Conservation (phyloP, 148 eudicot genomes). For the Dianthus caryophyllus region DNA sequence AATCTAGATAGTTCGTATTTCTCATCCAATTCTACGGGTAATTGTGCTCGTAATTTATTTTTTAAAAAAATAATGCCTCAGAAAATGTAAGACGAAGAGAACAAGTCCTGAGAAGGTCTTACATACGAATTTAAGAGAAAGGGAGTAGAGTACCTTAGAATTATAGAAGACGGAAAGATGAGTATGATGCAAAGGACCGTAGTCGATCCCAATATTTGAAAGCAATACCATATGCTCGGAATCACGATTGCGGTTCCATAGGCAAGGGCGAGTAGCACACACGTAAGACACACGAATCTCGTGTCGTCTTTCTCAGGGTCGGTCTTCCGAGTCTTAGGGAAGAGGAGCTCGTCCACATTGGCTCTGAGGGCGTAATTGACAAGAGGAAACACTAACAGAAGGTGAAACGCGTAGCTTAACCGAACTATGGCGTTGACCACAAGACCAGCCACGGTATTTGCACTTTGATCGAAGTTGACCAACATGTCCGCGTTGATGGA, state of each 20-base stretch:
- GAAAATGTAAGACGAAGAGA: too few relatives aligned
- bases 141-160: constrained; percentile 52
- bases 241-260: constrained; percentile 60
- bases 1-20: background rate
- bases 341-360: constrained; percentile 67
- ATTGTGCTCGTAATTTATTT: too few relatives aligned
- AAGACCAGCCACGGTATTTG: constrained; percentile 38
- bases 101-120: too few relatives aligned
- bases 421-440: constrained; percentile 57
- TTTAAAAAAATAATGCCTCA: too few relatives aligned
- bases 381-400: constrained; percentile 86
- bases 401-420: constrained; percentile 79
- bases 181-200: constrained; percentile 75
- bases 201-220: constrained; percentile 85
- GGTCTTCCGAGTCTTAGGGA: constrained; percentile 44
- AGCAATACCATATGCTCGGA: constrained; percentile 93
- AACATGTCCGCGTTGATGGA: constrained; percentile 83
- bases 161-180: constrained; percentile 72
- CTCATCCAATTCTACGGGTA: background rate
- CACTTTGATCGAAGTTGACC: constrained; percentile 68
- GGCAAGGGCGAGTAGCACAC: constrained; percentile 42
- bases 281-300: constrained; percentile 60
- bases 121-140: background rate
- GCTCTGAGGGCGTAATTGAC: constrained; percentile 66
- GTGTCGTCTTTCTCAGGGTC: constrained; percentile 40